Conservation (phyloP, 2,329 filamentous ascomycete species). For the Orbilia brochopaga region DNA sequence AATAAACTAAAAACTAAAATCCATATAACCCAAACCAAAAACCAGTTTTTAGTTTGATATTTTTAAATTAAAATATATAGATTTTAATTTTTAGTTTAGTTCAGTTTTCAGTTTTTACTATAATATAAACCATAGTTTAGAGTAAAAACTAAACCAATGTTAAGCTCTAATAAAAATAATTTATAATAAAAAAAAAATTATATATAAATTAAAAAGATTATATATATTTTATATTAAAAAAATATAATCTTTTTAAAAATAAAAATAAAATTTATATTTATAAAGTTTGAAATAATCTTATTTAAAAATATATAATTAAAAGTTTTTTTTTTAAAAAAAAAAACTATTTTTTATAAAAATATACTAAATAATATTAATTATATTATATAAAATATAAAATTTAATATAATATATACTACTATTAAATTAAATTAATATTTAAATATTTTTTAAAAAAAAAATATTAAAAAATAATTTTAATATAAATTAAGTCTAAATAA, state of each 20-base stretch:
- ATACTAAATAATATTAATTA: too few relatives aligned
- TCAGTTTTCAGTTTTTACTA: too few relatives aligned
- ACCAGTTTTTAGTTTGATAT: too few relatives aligned
- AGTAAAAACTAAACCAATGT: too few relatives aligned
- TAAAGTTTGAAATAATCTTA: constrained; percentile 15
- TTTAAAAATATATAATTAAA: constrained; percentile 1
- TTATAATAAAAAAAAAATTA: too few relatives aligned
- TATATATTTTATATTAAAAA: constrained; percentile 2
- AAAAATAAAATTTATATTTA: constrained; percentile 1
- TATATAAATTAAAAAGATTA: background rate
- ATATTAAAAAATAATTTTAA: constrained; percentile 5
- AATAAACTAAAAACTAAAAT: too few relatives aligned
- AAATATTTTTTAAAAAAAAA: constrained; percentile 9
- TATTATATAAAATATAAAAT: background rate
- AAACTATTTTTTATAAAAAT: background rate
- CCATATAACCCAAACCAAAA: too few relatives aligned
- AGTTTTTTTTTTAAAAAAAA: constrained; percentile 4
- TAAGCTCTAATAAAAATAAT: too few relatives aligned
- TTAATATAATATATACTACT: constrained; percentile 4
- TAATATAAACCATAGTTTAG: too few relatives aligned
- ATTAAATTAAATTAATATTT: background rate
- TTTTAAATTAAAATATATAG: too few relatives aligned
- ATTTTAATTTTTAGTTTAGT: too few relatives aligned
- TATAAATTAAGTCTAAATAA: constrained; percentile 12
- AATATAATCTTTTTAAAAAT: background rate